A percentile compares a stretch with the other conserved stretches of the same genome.
These are phyloP conservation scores for Cladosporium sp. DNA, from an alignment of 2,329 filamentous ascomycete genomes.

Conservation along the genomic window DNA sequence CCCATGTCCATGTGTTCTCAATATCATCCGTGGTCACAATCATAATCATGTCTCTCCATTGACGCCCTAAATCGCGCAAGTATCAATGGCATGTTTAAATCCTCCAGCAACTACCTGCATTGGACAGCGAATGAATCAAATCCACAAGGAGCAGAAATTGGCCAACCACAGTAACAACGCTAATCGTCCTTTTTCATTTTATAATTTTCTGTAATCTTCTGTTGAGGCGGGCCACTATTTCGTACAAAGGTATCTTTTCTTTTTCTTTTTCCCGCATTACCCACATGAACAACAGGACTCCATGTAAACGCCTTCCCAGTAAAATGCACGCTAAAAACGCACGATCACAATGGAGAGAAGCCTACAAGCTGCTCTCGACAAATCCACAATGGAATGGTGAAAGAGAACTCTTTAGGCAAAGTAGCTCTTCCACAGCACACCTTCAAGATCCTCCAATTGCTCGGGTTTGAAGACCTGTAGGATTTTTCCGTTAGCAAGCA, in stretches of 20 bases:
- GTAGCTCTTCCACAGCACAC: conserved; percentile 99
- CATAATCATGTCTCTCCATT: no score
- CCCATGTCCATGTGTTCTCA: no score
- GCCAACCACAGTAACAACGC: no score
- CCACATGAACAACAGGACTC: no score
- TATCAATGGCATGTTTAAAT: no score
- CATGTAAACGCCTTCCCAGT: neutral
- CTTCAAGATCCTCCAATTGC: conserved; percentile 90
- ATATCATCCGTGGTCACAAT: no score
- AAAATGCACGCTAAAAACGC: conserved; percentile 1
- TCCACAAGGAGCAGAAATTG: no score
- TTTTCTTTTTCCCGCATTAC: neutral
- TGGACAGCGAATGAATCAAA: no score
- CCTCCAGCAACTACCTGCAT: no score
- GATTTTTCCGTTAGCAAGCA: neutral
- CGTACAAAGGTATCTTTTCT: neutral
- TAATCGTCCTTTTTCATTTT: neutral
- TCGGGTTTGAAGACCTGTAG: conserved; percentile 74
- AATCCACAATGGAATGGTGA: neutral
- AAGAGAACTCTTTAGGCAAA: conserved; percentile 64
- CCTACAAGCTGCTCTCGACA: neutral
- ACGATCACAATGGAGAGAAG: neutral
- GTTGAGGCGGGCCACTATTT: neutral
- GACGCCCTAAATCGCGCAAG: no score
- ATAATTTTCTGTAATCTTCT: neutral